Conservation (phyloP, 2,329 filamentous ascomycete species). For the Chrysosporium keratinophilum region DNA sequence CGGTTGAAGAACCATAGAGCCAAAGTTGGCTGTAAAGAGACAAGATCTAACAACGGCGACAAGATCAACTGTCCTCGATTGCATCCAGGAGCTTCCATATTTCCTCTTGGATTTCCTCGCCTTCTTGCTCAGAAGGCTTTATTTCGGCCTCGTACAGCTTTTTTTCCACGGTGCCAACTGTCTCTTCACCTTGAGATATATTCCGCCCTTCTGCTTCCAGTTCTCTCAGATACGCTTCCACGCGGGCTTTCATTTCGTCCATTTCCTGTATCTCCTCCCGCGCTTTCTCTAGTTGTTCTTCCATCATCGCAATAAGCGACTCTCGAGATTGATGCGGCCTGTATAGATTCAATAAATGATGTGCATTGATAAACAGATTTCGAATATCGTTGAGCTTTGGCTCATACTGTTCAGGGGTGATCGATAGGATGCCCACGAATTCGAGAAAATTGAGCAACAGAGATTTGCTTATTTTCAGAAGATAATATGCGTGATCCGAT, state of each 20-base stretch:
- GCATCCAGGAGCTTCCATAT: constrained; percentile 35
- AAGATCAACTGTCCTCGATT: constrained; percentile 18
- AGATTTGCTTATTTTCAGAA: constrained; percentile 71
- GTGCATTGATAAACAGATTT: constrained; percentile 79
- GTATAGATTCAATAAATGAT: constrained; percentile 89
- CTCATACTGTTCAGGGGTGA: constrained; percentile 56
- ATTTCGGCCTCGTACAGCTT: neutral
- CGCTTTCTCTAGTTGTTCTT: constrained; percentile 65
- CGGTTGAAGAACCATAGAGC: neutral
- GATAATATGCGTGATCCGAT: constrained; percentile 47
- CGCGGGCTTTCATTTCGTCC: constrained; percentile 58
- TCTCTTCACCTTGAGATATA: neutral
- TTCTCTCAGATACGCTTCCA: constrained; percentile 40
- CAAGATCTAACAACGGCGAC: neutral
- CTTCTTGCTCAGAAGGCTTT: neutral
- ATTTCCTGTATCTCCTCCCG: constrained; percentile 69
- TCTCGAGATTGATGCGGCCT: constrained; percentile 86
- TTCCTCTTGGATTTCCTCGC: constrained; percentile 17
- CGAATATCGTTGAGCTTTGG: constrained; percentile 68
- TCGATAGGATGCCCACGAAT: constrained; percentile 59
- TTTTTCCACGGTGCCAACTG: neutral
- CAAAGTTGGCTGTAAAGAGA: neutral
- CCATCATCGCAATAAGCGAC: constrained; percentile 76
- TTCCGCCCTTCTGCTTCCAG: constrained; percentile 24
- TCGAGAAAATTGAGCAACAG: constrained; percentile 83